phyloP scores from a whole-genome alignment of 768 basidiomycete genomes.

The Lentinula lateritia region DNA sequence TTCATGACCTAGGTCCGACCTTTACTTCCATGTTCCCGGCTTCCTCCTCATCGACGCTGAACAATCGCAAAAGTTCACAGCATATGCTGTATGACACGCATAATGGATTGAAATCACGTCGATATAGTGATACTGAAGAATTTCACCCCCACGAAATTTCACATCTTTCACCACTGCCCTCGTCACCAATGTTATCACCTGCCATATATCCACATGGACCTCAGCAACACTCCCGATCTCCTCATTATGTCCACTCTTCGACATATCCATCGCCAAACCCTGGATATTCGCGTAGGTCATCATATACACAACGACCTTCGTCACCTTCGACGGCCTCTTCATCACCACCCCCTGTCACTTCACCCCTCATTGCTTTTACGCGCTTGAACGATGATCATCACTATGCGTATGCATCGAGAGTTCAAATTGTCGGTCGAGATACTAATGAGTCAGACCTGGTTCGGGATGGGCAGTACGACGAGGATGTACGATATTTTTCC shows the following conservation, averaged over 20 bases:
- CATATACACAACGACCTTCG: not conserved
- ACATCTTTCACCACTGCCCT: not conserved
- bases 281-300: not conserved
- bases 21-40: constrained; percentile 2
- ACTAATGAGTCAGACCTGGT: not conserved
- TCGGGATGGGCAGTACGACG: not conserved
- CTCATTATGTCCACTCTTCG: not conserved
- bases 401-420: not conserved
- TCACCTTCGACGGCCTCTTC: constrained; percentile 1
- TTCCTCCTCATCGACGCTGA: not conserved
- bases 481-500: not conserved
- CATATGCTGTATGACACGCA: not conserved
- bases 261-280: not conserved
- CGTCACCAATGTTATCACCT: not conserved
- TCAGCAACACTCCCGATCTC: not conserved
- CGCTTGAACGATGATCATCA: not conserved
- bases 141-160: not conserved
- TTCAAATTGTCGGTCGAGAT: not conserved
- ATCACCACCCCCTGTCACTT: not conserved
- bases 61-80: not conserved
- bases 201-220: not conserved
- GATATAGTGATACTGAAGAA: not conserved
- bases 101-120: not conserved
- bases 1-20: constrained; percentile 2
- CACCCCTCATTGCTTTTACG: not conserved